Conservation (phyloP, 2,329 filamentous ascomycete genomes). For the Sporothrix curviconia region DNA sequence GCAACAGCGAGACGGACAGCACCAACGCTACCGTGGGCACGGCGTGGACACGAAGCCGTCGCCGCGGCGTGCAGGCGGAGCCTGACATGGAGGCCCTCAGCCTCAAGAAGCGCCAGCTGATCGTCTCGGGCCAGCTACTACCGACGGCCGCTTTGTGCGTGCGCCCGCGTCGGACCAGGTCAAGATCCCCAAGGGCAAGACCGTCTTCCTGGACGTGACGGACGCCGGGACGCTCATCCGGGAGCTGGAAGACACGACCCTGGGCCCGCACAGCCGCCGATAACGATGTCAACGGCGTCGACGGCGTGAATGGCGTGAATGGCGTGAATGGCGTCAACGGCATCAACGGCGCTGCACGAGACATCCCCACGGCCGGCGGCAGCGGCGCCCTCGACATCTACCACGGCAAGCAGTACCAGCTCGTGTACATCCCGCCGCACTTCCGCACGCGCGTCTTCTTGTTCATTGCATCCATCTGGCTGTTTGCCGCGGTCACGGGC, state of each 20-base stretch:
- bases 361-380: no score
- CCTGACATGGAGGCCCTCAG: conserved; percentile 28
- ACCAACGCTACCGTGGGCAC: no score
- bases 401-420: conserved; percentile 55
- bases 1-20: no score
- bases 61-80: conserved; percentile 30
- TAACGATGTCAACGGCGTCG: no score
- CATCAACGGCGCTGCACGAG: no score
- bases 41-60: no score
- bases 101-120: conserved; percentile 38
- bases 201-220: conserved; percentile 72
- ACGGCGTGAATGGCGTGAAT: no score
- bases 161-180: conserved; percentile 95
- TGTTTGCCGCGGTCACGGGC: conserved; percentile 84
- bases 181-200: conserved; percentile 76
- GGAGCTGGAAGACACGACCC: conserved; percentile 32
- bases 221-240: conserved; percentile 55
- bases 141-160: conserved; percentile 76
- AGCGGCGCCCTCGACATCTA: conserved; percentile 35
- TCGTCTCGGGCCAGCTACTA: conserved; percentile 48
- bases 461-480: conserved; percentile 87
- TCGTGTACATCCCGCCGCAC: conserved; percentile 76
- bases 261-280: background rate
- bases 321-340: no score
- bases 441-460: conserved; percentile 74